These are phyloP conservation scores for Saccharomycopsis hybrid DNA, from an alignment of 1,139 yeast species.

Conservation along the genomic window DNA sequence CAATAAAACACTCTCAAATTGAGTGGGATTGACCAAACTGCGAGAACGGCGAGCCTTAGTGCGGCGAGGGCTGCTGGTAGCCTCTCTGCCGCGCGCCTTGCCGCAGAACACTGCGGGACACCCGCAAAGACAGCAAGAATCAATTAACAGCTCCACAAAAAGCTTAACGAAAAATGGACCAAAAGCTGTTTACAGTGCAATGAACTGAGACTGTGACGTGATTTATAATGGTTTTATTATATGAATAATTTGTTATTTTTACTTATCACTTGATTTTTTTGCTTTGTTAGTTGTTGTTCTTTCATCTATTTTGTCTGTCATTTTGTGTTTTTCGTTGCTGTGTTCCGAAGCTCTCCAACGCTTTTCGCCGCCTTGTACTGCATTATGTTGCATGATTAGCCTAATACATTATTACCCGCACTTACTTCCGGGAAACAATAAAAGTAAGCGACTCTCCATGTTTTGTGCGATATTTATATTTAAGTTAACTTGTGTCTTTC, in stretches of 20 bases:
- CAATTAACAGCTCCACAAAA: no score
- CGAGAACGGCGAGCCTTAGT: background rate
- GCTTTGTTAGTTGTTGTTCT: no score
- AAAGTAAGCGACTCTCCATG: background rate
- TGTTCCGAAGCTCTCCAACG: background rate
- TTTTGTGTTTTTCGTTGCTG: background rate
- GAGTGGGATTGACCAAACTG: background rate
- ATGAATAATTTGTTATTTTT: no score
- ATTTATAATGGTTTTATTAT: no score
- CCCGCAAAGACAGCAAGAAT: background rate
- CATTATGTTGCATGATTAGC: background rate
- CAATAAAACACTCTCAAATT: background rate
- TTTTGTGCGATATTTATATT: background rate
- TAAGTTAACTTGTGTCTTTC: background rate
- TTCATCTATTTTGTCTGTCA: background rate
- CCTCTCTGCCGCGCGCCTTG: background rate
- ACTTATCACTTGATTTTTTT: no score
- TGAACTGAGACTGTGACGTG: no score
- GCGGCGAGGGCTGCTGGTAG: background rate
- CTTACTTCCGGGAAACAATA: conserved; percentile 1
- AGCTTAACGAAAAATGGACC: no score
- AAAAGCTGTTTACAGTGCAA: no score
- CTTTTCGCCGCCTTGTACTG: background rate
- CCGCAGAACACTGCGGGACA: background rate
- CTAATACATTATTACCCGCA: no score